phyloP scores from a whole-genome alignment of 495 filamentous ascomycete species.

The Lophiostoma macrostomum region DNA sequence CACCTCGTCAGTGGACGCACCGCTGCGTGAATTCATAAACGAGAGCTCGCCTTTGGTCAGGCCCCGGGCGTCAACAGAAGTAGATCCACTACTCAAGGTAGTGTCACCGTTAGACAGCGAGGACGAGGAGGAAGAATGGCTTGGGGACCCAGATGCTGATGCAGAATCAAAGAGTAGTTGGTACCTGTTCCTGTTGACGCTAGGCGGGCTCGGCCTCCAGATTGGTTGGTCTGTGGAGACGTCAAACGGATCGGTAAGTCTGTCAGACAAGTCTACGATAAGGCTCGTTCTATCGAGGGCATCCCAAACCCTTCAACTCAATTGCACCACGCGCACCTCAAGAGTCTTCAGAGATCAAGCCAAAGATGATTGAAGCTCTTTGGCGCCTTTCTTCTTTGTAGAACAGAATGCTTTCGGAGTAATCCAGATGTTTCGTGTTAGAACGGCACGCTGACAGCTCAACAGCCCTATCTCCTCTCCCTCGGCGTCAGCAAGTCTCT shows the following conservation, averaged over 20 bases:
- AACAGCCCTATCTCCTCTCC: slow-evolving; percentile 62
- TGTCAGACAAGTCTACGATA: no score
- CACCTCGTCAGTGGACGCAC: slow-evolving; percentile 1
- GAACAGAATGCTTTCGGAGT: no score
- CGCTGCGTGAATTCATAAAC: slow-evolving; percentile 37
- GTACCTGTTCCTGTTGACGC: slow-evolving; percentile 79
- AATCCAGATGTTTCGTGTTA: no score
- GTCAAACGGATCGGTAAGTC: slow-evolving; percentile 72
- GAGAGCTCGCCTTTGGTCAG: slow-evolving; percentile 61
- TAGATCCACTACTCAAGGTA: slow-evolving; percentile 33
- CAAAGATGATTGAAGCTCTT: no score
- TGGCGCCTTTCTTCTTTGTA: no score
- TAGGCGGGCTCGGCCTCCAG: slow-evolving; percentile 80
- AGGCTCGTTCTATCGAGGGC: no score
- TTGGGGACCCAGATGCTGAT: slow-evolving; percentile 46
- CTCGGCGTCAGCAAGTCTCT: slow-evolving; percentile 88
- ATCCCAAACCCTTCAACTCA: no score
- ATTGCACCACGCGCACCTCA: no score
- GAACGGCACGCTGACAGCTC: background rate
- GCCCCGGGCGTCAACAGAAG: slow-evolving; percentile 36
- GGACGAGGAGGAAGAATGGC: slow-evolving; percentile 40
- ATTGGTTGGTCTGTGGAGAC: slow-evolving; percentile 93
- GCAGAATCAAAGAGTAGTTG: slow-evolving; percentile 70
- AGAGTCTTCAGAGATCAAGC: no score
- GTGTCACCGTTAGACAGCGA: slow-evolving; percentile 34